phyloP scores from a whole-genome alignment of 2,329 filamentous ascomycete species.

The Dryadomyces sulphureus region DNA sequence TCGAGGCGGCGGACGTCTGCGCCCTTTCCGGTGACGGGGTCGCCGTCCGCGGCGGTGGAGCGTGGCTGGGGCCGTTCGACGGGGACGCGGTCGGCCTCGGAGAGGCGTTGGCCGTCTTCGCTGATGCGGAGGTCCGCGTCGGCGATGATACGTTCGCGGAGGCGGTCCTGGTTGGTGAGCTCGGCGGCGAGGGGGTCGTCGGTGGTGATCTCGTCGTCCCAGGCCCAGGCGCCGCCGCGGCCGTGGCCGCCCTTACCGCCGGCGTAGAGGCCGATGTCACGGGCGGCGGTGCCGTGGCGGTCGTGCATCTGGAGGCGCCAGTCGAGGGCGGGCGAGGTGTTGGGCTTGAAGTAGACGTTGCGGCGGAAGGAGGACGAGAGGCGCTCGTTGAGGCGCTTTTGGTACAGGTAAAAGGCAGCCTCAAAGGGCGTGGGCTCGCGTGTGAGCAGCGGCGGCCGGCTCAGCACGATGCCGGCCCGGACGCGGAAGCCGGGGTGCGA shows the following conservation, averaged over 20 bases:
- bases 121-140: conserved; percentile 56
- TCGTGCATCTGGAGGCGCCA: conserved; percentile 78
- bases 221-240: conserved; percentile 40
- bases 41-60: conserved; percentile 58
- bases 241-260: conserved; percentile 25
- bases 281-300: conserved; percentile 56
- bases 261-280: conserved; percentile 72
- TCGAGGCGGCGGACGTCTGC: conserved; percentile 68
- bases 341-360: conserved; percentile 89
- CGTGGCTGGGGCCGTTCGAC: conserved; percentile 58
- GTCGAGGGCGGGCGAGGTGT: conserved; percentile 70
- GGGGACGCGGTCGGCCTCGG: conserved; percentile 43
- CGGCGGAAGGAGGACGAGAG: conserved; percentile 74
- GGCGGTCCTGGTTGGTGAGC: conserved; percentile 35
- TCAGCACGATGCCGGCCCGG: conserved; percentile 62
- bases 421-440: conserved; percentile 77
- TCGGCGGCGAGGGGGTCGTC: conserved; percentile 46
- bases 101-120: conserved; percentile 44
- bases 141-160: conserved; percentile 54
- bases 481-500: conserved; percentile 26
- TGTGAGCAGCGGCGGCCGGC: conserved; percentile 76
- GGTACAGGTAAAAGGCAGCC: conserved; percentile 89
- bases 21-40: conserved; percentile 56
- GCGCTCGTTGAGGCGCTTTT: conserved; percentile 90
- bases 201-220: conserved; percentile 83